Evolutionary conservation across 306 rosid species (phyloP), one percentile per base, ranked within the genome.

Genomic region (Cucumis sativus): DNA sequence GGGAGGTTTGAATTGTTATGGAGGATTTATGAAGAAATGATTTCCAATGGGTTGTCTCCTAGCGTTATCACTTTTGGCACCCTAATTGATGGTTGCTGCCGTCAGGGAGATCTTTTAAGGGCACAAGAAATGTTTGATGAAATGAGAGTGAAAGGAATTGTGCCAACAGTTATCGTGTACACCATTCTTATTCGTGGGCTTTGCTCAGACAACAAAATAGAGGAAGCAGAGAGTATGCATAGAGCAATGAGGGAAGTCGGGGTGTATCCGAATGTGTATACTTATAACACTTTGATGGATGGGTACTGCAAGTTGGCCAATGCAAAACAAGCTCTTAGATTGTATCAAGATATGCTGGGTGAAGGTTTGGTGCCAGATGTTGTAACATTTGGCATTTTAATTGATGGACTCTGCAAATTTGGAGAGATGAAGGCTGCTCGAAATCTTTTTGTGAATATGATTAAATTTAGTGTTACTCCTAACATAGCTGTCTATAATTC

Each of bases 201-300:
- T 37, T 91, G 93, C 80, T 78, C 74, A 1, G 89, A 79, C 68
- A 80, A 83, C 68, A 77, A 40, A 55, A 83, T 88, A 89, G 84
- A 3, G 20, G 90, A 93, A 63, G 95, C 95, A 0, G 87, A 86
- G 76, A 80, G 77, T 3, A 37, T 88, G 72, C 84, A 86, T 58
- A 10, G 25, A 68, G 21, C 18, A 37, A 93, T 91, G 96, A 75
- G 55, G 81, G 85, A 83, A 75, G 77, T 76, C 4, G 83, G 89
- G 28, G 86, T 84, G 62, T 43, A 65, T 0, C 96, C 95, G 0
- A 89, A 91, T 82, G 78, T 85, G 82, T 91, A 88, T 71, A 84
- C 88, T 69, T 93, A 86, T 79, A 81, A 84, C 78, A 86, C 89
- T 64, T 79, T 91, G 56, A 85, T 93, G 84, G 89, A 91, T 87